A percentile compares a stretch with the other conserved stretches of the same genome.
phyloP scores from a whole-genome alignment of 805 yeast genomes.

The Tetrapisispora nanseiensis region DNA sequence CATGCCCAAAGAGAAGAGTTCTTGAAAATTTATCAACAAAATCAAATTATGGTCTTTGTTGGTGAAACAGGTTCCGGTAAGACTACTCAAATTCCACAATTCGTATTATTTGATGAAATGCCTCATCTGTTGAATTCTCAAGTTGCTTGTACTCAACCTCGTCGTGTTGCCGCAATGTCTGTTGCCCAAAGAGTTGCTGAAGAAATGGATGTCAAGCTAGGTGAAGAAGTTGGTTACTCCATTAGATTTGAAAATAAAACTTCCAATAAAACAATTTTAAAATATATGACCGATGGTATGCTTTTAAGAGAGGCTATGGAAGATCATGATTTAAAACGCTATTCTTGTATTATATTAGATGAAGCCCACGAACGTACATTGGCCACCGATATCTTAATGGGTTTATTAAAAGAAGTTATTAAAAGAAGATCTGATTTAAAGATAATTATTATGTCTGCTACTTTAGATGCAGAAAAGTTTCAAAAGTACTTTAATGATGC shows the following conservation, averaged over 20 bases:
- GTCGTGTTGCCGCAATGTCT: conserved; percentile 75
- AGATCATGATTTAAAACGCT: conserved; percentile 57
- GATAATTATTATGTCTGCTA: conserved; percentile 82
- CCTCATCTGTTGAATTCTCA: conserved; percentile 39
- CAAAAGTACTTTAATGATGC: conserved; percentile 74
- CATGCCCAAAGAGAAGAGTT: conserved; percentile 90
- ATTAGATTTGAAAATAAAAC: conserved; percentile 80
- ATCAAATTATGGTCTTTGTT: conserved; percentile 73
- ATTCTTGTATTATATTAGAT: conserved; percentile 83
- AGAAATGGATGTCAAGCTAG: conserved; percentile 60
- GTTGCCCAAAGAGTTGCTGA: conserved; percentile 78
- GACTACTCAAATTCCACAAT: conserved; percentile 88
- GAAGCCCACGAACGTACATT: conserved; percentile 93
- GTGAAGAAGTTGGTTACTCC: conserved; percentile 73
- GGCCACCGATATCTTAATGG: conserved; percentile 80
- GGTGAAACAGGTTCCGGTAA: conserved; percentile 98
- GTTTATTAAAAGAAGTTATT: conserved; percentile 49
- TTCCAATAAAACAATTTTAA: conserved; percentile 49
- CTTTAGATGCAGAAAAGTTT: conserved; percentile 79
- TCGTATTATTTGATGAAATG: conserved; percentile 59
- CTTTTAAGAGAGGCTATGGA: conserved; percentile 64
- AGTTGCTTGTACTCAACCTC: conserved; percentile 77
- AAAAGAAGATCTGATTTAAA: conserved; percentile 61
- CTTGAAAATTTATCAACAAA: conserved; percentile 69
- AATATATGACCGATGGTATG: conserved; percentile 94